Evolutionary conservation across 2,329 filamentous ascomycete species (phyloP).

Genomic region (Cercospora zeina): DNA sequence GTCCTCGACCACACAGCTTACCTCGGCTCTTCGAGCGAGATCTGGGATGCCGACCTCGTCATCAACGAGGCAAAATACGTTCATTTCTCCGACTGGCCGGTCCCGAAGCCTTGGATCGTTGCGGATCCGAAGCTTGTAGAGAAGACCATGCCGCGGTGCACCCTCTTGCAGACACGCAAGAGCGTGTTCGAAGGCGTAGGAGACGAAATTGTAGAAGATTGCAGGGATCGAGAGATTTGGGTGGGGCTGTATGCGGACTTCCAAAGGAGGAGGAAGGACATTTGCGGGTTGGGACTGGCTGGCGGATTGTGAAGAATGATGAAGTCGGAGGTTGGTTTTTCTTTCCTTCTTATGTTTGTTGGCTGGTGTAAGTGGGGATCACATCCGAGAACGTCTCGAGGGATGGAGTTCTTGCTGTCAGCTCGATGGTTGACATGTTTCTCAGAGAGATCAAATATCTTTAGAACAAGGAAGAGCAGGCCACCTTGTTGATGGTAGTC

Average conservation of each 20-base stretch:
- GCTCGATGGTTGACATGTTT: too few species aligned
- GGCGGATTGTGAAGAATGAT: not conserved
- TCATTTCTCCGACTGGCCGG: slow-evolving; percentile 71
- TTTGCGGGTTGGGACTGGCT: slow-evolving; percentile 10
- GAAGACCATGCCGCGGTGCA: slow-evolving; percentile 6
- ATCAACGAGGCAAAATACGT: slow-evolving; percentile 64
- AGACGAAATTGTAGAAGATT: not conserved
- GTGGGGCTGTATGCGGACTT: slow-evolving; percentile 16
- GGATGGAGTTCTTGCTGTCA: too few species aligned
- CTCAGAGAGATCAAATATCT: too few species aligned
- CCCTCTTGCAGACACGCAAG: not conserved
- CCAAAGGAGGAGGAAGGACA: slow-evolving; percentile 1
- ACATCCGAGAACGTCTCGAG: too few species aligned
- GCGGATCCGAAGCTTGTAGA: slow-evolving; percentile 18
- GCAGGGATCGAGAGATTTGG: slow-evolving; percentile 12
- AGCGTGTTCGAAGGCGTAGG: not conserved
- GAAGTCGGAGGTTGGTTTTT: not conserved
- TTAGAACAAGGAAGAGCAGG: too few species aligned
- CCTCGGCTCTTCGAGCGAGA: slow-evolving; percentile 51
- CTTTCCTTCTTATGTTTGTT: too few species aligned
- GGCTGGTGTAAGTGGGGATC: too few species aligned
- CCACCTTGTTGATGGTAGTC: too few species aligned
- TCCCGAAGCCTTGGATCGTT: slow-evolving; percentile 61
- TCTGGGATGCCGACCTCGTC: slow-evolving; percentile 60
- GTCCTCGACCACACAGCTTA: slow-evolving; percentile 50